phyloP scores from a whole-genome alignment of 306 rosid genomes.

The Hylodesmum podocarpum region DNA sequence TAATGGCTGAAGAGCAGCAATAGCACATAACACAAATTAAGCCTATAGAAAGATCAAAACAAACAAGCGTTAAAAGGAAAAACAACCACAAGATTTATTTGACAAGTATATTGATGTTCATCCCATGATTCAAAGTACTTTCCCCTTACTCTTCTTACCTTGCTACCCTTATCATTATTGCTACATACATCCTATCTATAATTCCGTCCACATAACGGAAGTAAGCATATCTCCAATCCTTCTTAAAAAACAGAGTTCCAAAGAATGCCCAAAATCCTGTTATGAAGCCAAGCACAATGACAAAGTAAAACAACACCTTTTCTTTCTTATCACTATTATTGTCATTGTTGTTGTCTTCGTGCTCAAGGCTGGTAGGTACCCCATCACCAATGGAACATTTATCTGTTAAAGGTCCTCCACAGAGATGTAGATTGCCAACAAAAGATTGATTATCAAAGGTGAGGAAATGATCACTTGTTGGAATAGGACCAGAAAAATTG shows the following conservation, averaged over 20 bases:
- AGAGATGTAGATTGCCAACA: neutral
- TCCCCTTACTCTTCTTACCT: neutral
- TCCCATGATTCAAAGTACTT: neutral
- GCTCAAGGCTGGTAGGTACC: neutral
- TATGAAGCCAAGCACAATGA: neutral
- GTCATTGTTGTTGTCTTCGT: neutral
- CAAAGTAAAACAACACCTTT: neutral
- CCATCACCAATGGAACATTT: neutral
- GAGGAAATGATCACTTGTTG: neutral
- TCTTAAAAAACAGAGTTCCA: neutral
- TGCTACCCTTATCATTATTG: neutral
- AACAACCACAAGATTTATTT: neutral
- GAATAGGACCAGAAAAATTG: neutral
- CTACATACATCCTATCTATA: neutral
- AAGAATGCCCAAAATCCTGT: slow-evolving; percentile 12
- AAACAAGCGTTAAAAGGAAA: neutral
- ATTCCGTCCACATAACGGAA: neutral
- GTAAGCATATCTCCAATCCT: slow-evolving; percentile 15
- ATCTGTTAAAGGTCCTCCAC: neutral
- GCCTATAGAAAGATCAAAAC: neutral
- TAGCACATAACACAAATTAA: neutral
- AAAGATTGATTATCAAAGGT: neutral
- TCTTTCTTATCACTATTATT: neutral
- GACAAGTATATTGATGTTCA: neutral
- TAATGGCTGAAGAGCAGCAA: neutral